Base-by-base conservation (phyloP, 805 yeast genomes). In the Metschnikowia similis region DNA sequence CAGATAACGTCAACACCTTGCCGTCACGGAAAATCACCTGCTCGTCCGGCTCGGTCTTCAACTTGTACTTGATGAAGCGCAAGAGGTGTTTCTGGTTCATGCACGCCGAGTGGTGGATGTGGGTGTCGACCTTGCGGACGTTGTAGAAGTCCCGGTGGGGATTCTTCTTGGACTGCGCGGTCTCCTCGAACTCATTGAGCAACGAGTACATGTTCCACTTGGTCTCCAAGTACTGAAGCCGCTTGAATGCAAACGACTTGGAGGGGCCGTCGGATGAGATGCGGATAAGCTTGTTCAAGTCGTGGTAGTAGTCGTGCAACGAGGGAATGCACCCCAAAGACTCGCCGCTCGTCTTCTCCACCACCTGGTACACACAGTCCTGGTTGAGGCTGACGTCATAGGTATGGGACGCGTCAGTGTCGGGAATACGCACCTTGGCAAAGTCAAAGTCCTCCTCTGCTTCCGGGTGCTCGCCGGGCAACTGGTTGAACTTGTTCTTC, bases 131-230 rank as follows among this genome's bases (percentile, higher is more conserved):
- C 66, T 92, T 92, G 71, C 98, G 82, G 40, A 90, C 96, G 62
- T 92, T 92, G 71, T 92, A 92, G 64, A 92, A 94, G 68, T 92
- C 99, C 67, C 99, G 83, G 66, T 94, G 99, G 4, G 98, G 98
- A 57, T 91, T 91, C 52, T 83, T 81, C 69, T 94, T 94, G 8
- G 96, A 85, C 55, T 88, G 94, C 14, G 91, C 83, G 16, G 85
- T 86, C 66, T 94, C 99, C 63, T 89, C 94, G 65, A 88, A 91
- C 63, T 92, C 98, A 64, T 94, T 94, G 58, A 92, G 74, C 53
- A 94, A 69, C 53, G 82, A 81, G 71, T 92, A 94, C 69, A 94
- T 69, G 66, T 91, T 89, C 98, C 98, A 94, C 64, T 91, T 89
- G 28, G 98, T 97, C 66, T 94, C 99, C 48, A 94, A 75, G 64